phyloP scores from a whole-genome alignment of 106 monocot species.

The Posidonia australis region DNA sequence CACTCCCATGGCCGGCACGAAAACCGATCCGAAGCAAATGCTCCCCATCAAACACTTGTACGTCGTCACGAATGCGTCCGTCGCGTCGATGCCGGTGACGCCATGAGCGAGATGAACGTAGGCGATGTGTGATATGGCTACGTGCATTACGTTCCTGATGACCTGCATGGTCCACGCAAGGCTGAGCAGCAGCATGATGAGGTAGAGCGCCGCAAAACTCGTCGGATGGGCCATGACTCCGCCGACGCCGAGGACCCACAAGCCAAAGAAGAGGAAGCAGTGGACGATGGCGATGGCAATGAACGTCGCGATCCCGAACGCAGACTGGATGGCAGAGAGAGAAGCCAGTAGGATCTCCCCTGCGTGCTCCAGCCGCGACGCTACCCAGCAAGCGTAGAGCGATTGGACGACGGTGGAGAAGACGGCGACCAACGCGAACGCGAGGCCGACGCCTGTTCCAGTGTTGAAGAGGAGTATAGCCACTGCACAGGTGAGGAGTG shows the following conservation, averaged over 20 bases:
- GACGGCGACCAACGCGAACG: conserved; percentile 14
- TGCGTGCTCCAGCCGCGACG: conserved; percentile 25
- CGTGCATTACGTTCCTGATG: conserved; percentile 31
- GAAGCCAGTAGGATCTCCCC: conserved; percentile 26
- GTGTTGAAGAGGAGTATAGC: conserved; percentile 33
- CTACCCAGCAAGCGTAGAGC: conserved; percentile 61
- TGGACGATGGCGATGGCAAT: conserved; percentile 13
- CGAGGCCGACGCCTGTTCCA: conserved; percentile 21
- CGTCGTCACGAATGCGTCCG: conserved; percentile 17
- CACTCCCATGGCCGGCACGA: conserved; percentile 20
- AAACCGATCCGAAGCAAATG: conserved; percentile 39
- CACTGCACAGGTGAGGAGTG: conserved; percentile 21
- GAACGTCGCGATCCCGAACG: conserved; percentile 1
- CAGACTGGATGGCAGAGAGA: neutral
- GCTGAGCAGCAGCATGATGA: conserved; percentile 42
- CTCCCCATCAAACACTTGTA: conserved; percentile 13
- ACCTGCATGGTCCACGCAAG: conserved; percentile 78
- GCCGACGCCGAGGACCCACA: conserved; percentile 45
- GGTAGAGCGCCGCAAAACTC: conserved; percentile 22
- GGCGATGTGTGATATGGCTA: conserved; percentile 31
- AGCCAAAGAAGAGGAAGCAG: conserved; percentile 17
- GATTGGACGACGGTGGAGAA: conserved; percentile 12
- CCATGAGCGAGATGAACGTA: conserved; percentile 27
- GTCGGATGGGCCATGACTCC: conserved; percentile 22
- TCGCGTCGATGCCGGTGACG: neutral